Evolutionary conservation across 2,329 filamentous ascomycete genomes (phyloP), one percentile per base, ranked within the genome.

Genomic region (Coniella vitis): DNA sequence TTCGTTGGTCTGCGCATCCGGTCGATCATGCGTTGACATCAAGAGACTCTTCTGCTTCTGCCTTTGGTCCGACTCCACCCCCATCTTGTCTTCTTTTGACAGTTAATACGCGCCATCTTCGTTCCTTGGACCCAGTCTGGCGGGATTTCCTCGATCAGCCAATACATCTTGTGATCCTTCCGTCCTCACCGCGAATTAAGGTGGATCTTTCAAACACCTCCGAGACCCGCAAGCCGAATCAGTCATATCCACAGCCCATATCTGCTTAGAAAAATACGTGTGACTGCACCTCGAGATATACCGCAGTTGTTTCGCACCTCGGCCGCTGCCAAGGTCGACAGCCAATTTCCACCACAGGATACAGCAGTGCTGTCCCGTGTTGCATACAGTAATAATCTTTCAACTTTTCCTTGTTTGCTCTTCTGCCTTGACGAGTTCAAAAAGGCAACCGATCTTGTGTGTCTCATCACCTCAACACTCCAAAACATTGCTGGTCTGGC

Each of bases 321-420:
- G 46, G 35, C 43, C 34, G 34, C 32, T 17, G 45, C 38, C 41
- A 38, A 47, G 46, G 49, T 49, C 45, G 46, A n/a, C n/a, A n/a
- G n/a, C n/a, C n/a, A n/a, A 13, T 42, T 32, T 20, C 51, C 50
- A 4, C 4, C 54, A 59, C 59, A 65, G 72, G 72, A 75, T 75
- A 68, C 72, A 75, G 72, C 73, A 72, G 72, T 58, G 72, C 72
- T 75, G 72, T 74, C 71, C 71, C 57, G 47, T 48, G 47, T 48
- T 49, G 40, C 48, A 50, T 21, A 45, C 49, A 54, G 14, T 43
- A 41, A 20, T 51, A 51, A 53, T 42, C 17, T 14, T 13, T 40
- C 51, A 36, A 32, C 25, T 42, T 8, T 45, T 41, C n/a, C 25
- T 29, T 10, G 25, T 5, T 29, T 29, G 32, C 39, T 34, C 39